Evolutionary conservation across 208 protist species (phyloP).

Genomic region (Endotrypanum monterogeii): DNA sequence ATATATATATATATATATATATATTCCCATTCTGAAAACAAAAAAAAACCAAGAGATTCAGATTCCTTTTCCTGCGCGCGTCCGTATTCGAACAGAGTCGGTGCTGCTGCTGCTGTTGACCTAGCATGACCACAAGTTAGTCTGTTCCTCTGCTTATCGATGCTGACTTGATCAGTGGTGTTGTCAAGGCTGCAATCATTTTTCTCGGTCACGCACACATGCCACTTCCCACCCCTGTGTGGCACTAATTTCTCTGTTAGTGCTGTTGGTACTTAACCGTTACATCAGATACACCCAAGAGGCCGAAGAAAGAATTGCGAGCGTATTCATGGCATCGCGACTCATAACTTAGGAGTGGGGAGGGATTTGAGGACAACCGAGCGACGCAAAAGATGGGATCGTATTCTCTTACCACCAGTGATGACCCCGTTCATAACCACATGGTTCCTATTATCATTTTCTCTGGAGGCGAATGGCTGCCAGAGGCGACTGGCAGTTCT

Average conservation of each 20-base stretch:
- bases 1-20: too few relatives aligned
- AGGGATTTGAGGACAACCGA: neutral
- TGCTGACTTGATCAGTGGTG: neutral
- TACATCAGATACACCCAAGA: neutral
- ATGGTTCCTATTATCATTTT: neutral
- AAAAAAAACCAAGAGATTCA: too few relatives aligned
- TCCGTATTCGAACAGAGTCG: neutral
- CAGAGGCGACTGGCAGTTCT: neutral
- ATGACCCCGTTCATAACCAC: neutral
- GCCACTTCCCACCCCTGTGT: neutral
- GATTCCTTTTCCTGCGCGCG: neutral
- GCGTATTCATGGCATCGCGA: neutral
- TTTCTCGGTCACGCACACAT: neutral
- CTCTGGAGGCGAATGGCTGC: too few relatives aligned
- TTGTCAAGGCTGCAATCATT: neutral
- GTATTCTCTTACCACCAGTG: neutral
- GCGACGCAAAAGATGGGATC: neutral
- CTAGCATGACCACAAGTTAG: neutral
- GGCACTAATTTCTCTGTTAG: neutral
- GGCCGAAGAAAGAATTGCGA: neutral
- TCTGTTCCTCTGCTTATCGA: neutral
- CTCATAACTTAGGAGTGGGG: neutral
- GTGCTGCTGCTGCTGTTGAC: neutral
- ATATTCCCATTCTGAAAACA: neutral
- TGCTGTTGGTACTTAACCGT: neutral